phyloP scores from a whole-genome alignment of 2,329 filamentous ascomycete species.

The Aureobasidium namibiae region DNA sequence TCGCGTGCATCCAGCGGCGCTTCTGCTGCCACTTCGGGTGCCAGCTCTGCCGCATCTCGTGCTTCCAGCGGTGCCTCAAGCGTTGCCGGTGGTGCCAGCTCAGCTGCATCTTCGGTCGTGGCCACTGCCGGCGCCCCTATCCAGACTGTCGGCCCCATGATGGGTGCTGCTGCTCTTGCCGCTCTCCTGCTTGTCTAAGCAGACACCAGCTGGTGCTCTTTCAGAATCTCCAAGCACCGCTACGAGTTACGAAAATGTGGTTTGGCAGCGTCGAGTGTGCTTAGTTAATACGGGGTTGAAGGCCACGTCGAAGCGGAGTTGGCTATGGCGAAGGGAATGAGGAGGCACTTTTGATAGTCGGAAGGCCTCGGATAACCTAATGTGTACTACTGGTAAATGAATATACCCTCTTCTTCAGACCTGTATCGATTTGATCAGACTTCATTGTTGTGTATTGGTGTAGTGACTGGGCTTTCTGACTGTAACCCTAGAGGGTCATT shows the following conservation, averaged over 20 bases:
- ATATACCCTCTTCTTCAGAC: constrained; percentile 3
- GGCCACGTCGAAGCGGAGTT: background rate
- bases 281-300: background rate
- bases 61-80: constrained; percentile 10
- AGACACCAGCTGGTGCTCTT: background rate
- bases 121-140: constrained; percentile 20
- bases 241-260: constrained; percentile 8
- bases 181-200: constrained; percentile 31
- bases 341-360: background rate
- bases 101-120: constrained; percentile 15
- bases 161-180: constrained; percentile 30
- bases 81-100: too few relatives aligned
- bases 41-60: constrained; percentile 12
- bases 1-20: constrained; percentile 14
- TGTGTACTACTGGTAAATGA: constrained; percentile 10
- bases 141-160: constrained; percentile 26
- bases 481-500: background rate
- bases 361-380: background rate
- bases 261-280: background rate
- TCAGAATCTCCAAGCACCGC: background rate
- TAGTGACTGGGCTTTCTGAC: too few relatives aligned
- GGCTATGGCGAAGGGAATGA: background rate
- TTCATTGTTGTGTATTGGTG: too few relatives aligned
- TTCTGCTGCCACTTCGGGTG: constrained; percentile 15
- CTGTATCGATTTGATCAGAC: too few relatives aligned